Base-by-base conservation (phyloP, 257 asterid genomes). In the Solanum medicagineum region DNA sequence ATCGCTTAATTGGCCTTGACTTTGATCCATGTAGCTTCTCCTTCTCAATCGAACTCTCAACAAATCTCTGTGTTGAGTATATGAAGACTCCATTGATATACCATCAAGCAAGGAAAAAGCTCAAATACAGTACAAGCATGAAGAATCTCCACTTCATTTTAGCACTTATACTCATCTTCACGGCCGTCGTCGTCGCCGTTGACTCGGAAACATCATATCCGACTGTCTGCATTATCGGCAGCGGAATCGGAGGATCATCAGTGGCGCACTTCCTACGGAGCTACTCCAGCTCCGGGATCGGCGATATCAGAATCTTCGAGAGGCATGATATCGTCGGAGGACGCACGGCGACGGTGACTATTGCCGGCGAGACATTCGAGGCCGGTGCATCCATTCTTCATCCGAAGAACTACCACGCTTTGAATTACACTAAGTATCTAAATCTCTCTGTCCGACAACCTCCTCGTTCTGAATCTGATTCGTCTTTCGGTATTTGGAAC, bases 231-330 rank as follows among this genome's bases (percentile, higher is more conserved):
- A 94, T 97, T 86, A 87, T 97, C 89, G 99, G 99, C 89, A 83
- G 94, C 92, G 99, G 99, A 83, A 94, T 97, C 93, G 95, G 97
- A 88, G 99, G 99, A 85, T 91, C 99, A 85, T 95, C 99, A 74
- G 97, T 93, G 56, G 98, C 99, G 32, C 97, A 95, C 89, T 94
- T 95, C 91, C 94, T 97, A 88, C 98, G 99, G 86, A 90, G 45
- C 63, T 95, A 96, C 91, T 85, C 98, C 83, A 85, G 86, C 74
- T 95, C 83, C 85, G 59, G 20, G 36, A 81, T 91, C 87, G 90
- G 89, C 29, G 81, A 73, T 51, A 91, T 97, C 88, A 80, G 88
- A 57, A 84, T 97, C 53, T 95, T 95, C 88, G 99, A 97, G 89
- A 90, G 97, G 8, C 86, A 91, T 80, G 88, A 86, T 85, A 69